phyloP scores from a whole-genome alignment of 768 basidiomycete species.

The Russula abietina region DNA sequence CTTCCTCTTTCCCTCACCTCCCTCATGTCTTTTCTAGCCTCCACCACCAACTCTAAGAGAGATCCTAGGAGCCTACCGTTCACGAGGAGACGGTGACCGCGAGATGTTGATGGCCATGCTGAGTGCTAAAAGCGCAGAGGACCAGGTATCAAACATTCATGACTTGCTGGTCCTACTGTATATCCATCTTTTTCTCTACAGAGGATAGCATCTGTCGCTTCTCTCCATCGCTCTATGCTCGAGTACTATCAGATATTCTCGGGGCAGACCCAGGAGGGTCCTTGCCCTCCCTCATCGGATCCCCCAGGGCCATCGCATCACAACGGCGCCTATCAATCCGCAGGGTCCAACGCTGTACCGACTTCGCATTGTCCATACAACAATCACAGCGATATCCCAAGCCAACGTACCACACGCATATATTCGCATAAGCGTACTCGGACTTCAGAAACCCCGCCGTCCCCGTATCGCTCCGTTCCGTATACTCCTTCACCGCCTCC shows the following conservation, averaged over 20 bases:
- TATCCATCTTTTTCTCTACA: conserved; percentile 30
- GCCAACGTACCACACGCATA: conserved; percentile 4
- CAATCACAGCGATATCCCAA: background rate
- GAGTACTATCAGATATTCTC: conserved; percentile 42
- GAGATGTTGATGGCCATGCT: conserved; percentile 88
- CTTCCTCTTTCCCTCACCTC: background rate
- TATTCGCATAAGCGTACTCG: conserved; percentile 26
- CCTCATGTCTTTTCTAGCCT: conserved; percentile 37
- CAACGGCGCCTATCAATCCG: conserved; percentile 1
- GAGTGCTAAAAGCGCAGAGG: conserved; percentile 88
- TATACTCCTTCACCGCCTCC: conserved; percentile 23
- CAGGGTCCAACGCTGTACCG: background rate
- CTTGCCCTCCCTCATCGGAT: conserved; percentile 15
- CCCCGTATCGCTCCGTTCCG: conserved; percentile 63
- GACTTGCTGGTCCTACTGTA: background rate
- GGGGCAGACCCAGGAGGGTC: conserved; percentile 9
- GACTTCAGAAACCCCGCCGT: conserved; percentile 21
- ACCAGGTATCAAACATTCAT: conserved; percentile 55
- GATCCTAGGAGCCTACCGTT: conserved; percentile 78
- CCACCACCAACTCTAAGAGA: conserved; percentile 80
- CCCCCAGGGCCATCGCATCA: background rate
- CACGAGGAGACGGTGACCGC: conserved; percentile 86
- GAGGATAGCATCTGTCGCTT: conserved; percentile 66
- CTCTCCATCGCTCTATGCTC: conserved; percentile 64
- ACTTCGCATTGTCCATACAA: conserved; percentile 5